Percentiles rank a stretch among this genome's conserved stretches.
These are phyloP conservation scores for Mimosa pudica DNA, from an alignment of 306 rosid genomes.

Conservation along the genomic window DNA sequence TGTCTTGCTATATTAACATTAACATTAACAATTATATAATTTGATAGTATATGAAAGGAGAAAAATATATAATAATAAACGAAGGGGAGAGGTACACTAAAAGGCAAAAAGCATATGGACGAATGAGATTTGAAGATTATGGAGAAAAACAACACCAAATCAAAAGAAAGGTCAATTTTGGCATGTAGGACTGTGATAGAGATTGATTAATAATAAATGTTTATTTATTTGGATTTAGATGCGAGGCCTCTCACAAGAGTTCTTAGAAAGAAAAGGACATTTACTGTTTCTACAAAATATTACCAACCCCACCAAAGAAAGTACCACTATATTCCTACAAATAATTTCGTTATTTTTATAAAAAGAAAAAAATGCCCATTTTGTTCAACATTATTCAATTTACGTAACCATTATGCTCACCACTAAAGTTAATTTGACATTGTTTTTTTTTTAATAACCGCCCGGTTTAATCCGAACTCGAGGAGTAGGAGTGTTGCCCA, in stretches of 20 bases:
- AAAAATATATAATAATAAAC: no score
- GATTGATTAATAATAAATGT: background rate
- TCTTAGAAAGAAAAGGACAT: background rate
- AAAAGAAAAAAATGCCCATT: background rate
- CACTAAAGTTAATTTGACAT: background rate
- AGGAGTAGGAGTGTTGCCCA: no score
- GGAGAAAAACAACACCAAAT: background rate
- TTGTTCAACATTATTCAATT: background rate
- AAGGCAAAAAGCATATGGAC: background rate
- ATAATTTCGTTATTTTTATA: background rate
- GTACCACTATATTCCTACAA: background rate
- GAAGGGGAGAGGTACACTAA: background rate
- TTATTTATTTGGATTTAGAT: background rate
- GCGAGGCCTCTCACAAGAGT: background rate
- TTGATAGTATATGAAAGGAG: background rate
- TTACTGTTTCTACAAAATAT: background rate
- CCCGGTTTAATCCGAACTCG: no score
- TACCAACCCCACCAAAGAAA: background rate
- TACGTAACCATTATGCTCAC: background rate
- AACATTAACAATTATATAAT: no score
- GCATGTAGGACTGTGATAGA: background rate
- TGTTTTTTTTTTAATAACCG: no score
- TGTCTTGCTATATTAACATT: no score
- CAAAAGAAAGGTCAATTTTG: conserved; percentile 3
- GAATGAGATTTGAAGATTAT: background rate